A percentile compares a stretch with the other conserved stretches of the same genome.
Evolutionary conservation across 768 basidiomycete genomes (phyloP).

Genomic region (Suillus sp.): DNA sequence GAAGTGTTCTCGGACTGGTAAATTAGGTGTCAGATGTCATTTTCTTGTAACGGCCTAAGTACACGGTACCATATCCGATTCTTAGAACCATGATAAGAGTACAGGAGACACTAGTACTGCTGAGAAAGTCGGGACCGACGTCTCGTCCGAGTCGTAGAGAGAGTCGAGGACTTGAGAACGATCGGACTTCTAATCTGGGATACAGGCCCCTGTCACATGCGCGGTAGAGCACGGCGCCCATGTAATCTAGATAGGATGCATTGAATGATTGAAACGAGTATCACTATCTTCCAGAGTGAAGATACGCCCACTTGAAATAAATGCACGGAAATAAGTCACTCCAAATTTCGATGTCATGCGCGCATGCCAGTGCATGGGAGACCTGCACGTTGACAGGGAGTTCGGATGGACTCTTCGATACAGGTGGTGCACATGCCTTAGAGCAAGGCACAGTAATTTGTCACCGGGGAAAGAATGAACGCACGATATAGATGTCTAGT

Average conservation of each 20-base stretch:
- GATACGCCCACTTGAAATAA: too few species aligned
- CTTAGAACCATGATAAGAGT: conserved; percentile 29
- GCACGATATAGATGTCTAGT: too few species aligned
- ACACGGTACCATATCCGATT: conserved; percentile 34
- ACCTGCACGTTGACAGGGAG: neutral
- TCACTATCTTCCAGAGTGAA: too few species aligned
- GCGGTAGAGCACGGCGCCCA: too few species aligned
- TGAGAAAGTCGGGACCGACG: neutral
- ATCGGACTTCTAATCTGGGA: neutral
- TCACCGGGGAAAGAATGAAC: too few species aligned
- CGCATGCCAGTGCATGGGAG: too few species aligned
- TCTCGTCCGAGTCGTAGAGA: neutral
- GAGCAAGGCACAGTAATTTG: too few species aligned
- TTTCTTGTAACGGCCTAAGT: neutral
- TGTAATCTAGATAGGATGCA: too few species aligned
- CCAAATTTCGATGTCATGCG: neutral
- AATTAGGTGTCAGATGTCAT: neutral
- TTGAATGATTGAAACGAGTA: too few species aligned
- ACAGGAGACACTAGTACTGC: neutral
- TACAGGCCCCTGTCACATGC: conserved; percentile 4
- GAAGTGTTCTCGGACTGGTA: conserved; percentile 82
- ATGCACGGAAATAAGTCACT: neutral
- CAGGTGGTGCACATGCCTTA: neutral
- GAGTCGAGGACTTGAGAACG: neutral
- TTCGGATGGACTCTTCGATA: neutral